Base-by-base conservation (phyloP, 441 rosid species). In the Gossypium laxum region DNA sequence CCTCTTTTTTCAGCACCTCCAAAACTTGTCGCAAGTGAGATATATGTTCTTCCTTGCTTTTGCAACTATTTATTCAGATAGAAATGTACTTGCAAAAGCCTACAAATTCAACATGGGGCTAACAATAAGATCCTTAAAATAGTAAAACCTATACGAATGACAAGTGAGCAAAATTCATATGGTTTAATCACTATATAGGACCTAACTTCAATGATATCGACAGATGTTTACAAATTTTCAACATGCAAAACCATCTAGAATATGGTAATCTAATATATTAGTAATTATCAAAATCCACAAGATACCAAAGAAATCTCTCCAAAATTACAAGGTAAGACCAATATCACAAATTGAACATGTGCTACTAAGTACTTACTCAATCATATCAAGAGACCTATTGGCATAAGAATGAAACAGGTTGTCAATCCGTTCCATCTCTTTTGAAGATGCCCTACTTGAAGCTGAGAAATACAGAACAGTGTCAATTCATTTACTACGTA, bases 381-480 rank as follows among this genome's bases (percentile, higher is more conserved):
- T 91, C 81, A 90, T 70, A 74, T 79, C 86, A 68, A 92, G 88
- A 76, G 95, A 86, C 72, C 41, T 85, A 77, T 90, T 85, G 60
- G 92, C 92, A 72, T 90, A 93, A 0, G 89, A 76, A 80, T 82
- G 54, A 75, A 89, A 91, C n/a, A 91, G 75, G 74, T 79, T 85
- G 78, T 93, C 96, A 5, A 89, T 90, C 79, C 97, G 86, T 71
- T 91, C 97, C 91, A 91, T 87, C 86, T 91, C 98, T 79, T 89
- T 91, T 17, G 90, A 86, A 78, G 88, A 85, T 61, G 96, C 90
- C 85, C 84, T 91, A 72, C 93, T 86, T 69, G 97, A 83, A 71
- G 92, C 97, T 90, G 84, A 70, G 80, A 75, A 56, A 71, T 8
- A 14, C 17, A 28, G 58, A 43, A 41, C 56, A 56, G 57, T 56